phyloP scores from a whole-genome alignment of 164 flowering plant species.

The Paratinospora sagittata region DNA sequence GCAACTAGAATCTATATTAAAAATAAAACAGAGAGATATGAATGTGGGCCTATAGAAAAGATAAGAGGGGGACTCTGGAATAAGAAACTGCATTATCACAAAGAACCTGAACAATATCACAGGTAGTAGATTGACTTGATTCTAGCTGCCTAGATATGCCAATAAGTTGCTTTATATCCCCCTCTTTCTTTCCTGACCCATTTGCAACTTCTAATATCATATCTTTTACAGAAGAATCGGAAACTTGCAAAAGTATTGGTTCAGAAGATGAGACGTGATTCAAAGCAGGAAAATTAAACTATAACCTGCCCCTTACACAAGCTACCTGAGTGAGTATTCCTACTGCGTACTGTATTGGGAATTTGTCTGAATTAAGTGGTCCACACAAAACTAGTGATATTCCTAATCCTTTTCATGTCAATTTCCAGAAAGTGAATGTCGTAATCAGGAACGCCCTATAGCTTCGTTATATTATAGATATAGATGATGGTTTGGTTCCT shows the following conservation, averaged over 20 bases:
- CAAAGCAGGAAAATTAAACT: neutral
- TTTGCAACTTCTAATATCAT: slow-evolving; percentile 1
- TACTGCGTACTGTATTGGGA: neutral
- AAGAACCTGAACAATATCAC: slow-evolving; percentile 2
- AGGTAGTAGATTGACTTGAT: neutral
- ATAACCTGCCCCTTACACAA: neutral
- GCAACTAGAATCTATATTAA: neutral
- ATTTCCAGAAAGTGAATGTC: neutral
- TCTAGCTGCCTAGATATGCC: slow-evolving; percentile 4
- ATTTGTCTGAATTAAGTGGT: neutral
- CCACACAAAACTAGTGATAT: neutral
- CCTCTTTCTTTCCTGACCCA: neutral
- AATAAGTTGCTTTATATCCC: slow-evolving; percentile 1
- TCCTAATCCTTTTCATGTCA: neutral
- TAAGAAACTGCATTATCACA: neutral
- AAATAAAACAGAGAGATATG: neutral
- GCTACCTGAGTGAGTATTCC: no score
- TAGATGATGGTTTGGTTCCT: neutral
- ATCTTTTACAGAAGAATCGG: neutral
- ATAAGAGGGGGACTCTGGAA: slow-evolving; percentile 1
- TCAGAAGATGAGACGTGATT: neutral
- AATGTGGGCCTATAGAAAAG: neutral
- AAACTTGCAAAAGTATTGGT: neutral
- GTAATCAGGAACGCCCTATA: neutral
- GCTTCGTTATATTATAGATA: neutral